Percentiles rank a stretch among this genome's conserved stretches.
phyloP scores from a whole-genome alignment of 306 rosid genomes.

The Neltuma alba region DNA sequence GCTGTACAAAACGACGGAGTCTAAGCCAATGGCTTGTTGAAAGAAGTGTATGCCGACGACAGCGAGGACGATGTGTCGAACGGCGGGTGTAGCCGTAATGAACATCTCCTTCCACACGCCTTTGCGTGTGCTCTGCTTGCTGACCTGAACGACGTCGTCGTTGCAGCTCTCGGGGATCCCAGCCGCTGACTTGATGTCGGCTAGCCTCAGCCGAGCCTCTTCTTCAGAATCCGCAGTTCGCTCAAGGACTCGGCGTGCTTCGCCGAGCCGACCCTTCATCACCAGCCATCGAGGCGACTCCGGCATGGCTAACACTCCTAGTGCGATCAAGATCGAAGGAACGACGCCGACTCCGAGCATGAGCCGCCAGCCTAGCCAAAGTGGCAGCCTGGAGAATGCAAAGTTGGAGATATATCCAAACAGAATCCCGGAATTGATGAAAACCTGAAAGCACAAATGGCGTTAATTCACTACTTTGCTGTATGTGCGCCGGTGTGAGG shows the following conservation, averaged over 20 bases:
- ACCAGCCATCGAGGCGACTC: constrained; percentile 93
- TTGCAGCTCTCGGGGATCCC: constrained; percentile 65
- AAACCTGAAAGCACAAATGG: constrained; percentile 45
- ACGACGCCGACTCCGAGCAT: constrained; percentile 78
- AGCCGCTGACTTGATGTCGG: constrained; percentile 72
- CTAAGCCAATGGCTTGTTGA: constrained; percentile 77
- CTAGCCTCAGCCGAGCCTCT: constrained; percentile 57
- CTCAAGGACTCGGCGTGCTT: constrained; percentile 59
- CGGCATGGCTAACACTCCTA: constrained; percentile 72
- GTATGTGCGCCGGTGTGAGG: too few species aligned
- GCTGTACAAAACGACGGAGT: constrained; percentile 78
- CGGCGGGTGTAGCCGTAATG: constrained; percentile 62
- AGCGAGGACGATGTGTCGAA: constrained; percentile 66
- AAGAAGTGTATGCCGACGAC: constrained; percentile 74
- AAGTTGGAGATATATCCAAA: constrained; percentile 76
- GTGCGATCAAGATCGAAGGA: constrained; percentile 51
- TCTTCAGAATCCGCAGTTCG: constrained; percentile 63
- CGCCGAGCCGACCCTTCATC: constrained; percentile 79
- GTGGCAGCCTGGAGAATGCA: constrained; percentile 57
- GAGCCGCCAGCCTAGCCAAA: constrained; percentile 66
- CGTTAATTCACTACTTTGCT: too few species aligned
- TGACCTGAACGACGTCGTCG: constrained; percentile 57
- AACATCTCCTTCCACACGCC: constrained; percentile 77
- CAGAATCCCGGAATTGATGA: constrained; percentile 63
- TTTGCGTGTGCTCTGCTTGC: constrained; percentile 42